phyloP scores from a whole-genome alignment of 768 basidiomycete species.

The Leccinum barrowsii region DNA sequence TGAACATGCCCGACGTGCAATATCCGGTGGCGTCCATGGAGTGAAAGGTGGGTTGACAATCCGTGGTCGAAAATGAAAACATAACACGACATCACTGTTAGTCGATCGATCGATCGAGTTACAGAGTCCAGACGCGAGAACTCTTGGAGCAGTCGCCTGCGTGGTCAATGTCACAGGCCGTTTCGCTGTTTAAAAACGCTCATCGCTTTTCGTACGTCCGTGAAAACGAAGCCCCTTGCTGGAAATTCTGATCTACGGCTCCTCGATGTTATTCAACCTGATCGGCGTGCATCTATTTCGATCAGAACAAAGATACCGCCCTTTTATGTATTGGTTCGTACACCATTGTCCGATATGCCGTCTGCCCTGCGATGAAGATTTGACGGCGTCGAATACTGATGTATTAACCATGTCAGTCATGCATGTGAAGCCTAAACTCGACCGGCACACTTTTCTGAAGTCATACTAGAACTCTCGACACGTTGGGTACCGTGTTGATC shows the following conservation, averaged over 20 bases:
- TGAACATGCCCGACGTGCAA: neutral
- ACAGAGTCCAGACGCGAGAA: too few species aligned
- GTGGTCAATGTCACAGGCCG: too few species aligned
- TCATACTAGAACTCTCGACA: neutral
- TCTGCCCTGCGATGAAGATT: neutral
- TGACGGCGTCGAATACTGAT: neutral
- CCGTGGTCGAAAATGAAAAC: neutral
- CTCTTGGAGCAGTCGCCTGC: too few species aligned
- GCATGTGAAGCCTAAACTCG: neutral
- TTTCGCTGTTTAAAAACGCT: neutral
- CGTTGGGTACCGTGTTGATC: neutral
- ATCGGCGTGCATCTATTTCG: neutral
- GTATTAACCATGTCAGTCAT: neutral
- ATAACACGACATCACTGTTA: neutral
- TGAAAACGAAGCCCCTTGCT: neutral
- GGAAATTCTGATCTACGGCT: neutral
- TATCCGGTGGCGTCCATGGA: neutral
- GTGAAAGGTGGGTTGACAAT: neutral
- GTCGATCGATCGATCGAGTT: neutral
- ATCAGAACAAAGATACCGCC: neutral
- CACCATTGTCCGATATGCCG: neutral
- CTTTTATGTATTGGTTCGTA: neutral
- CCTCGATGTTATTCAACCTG: neutral
- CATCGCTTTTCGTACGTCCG: neutral
- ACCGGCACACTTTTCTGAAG: neutral